Base-by-base conservation (phyloP, 2,329 filamentous ascomycete genomes). In the Talaromyces albobiverticillius region DNA sequence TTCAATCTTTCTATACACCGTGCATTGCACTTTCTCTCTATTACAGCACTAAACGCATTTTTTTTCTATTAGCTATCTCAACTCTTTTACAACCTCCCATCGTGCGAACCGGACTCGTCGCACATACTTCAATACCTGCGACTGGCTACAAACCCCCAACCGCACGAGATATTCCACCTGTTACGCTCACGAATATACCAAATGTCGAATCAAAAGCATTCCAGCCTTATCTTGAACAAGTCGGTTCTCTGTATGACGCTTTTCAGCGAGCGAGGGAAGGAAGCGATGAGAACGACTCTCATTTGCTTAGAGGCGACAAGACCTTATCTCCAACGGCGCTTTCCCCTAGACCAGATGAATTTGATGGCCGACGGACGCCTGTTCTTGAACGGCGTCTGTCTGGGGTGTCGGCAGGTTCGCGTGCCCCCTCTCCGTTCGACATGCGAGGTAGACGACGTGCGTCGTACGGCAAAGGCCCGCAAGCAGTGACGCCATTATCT, bases 21-120 rank as follows among this genome's bases (percentile, higher is more conserved):
- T 22, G 3, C 8, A 22, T 20, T 40, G 13, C 34, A 23, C 32
- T 20, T 36, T 26, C 20, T 40, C 36, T 38, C 16, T 40, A 11
- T 16, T 20, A 9, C 36, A n/a, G 25, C 18, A 22, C 22, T 2
- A 32, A 29, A 10, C 20, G 1, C 29, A 54, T 41, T n/a, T 40
- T n/a, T 22, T 9, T 34, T 16, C n/a, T 18, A 32, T n/a, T 59
- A 90, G 88, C 94, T 58, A 97, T 97, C 63, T 96, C 92, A 8
- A 95, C 90, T 1, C 81, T 97, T n/a, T 82, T 97, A 3, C 89
- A 95, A 66, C 87, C 90, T 25, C 90, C 93, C 3, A 95, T 96
- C 61, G 85, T 95, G 54, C 85, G 93, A 60, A 95, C 92, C 2
- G 92, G 93, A 54, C 81, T 96, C 47, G 79, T 91, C 52, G 88